phyloP scores from a whole-genome alignment of 1,139 yeast species.

The Geotrichum citri-aurantii region DNA sequence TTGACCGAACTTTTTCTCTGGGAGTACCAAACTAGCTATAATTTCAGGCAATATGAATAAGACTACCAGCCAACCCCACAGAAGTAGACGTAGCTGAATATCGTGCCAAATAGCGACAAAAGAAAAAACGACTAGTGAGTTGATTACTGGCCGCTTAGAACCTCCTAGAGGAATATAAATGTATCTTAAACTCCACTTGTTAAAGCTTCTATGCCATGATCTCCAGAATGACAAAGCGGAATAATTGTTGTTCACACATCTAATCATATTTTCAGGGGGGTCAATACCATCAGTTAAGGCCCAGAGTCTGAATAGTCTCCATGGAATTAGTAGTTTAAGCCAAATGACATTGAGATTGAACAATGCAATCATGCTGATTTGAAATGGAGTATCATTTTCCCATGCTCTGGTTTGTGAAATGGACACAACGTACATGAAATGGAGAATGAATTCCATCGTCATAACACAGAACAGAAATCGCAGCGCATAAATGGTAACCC shows the following conservation, averaged over 20 bases:
- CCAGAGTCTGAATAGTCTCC: conserved; percentile 96
- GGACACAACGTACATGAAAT: conserved; percentile 88
- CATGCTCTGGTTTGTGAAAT: conserved; percentile 86
- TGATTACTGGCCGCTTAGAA: conserved; percentile 55
- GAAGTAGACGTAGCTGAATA: conserved; percentile 71
- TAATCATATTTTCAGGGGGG: conserved; percentile 95
- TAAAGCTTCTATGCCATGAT: conserved; percentile 95
- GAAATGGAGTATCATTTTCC: conserved; percentile 85
- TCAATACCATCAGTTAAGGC: conserved; percentile 84
- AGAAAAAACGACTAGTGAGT: conserved; percentile 82
- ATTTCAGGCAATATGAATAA: conserved; percentile 86
- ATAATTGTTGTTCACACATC: conserved; percentile 92
- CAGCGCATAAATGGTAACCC: conserved; percentile 57
- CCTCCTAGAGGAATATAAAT: conserved; percentile 91
- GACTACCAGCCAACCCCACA: conserved; percentile 97
- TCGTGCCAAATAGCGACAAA: conserved; percentile 99
- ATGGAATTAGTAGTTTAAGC: conserved; percentile 85
- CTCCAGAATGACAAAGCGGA: conserved; percentile 95
- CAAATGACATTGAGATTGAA: conserved; percentile 87
- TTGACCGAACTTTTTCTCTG: conserved; percentile 30
- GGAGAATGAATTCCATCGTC: conserved; percentile 84
- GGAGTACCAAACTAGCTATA: conserved; percentile 46
- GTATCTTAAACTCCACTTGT: conserved; percentile 77
- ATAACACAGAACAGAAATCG: conserved; percentile 68
- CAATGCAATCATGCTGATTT: conserved; percentile 89